A percentile compares a stretch with the other conserved stretches of the same genome.
These are phyloP conservation scores for Toxicodendron radicans DNA, from an alignment of 345 rosid species.

Conservation along the genomic window DNA sequence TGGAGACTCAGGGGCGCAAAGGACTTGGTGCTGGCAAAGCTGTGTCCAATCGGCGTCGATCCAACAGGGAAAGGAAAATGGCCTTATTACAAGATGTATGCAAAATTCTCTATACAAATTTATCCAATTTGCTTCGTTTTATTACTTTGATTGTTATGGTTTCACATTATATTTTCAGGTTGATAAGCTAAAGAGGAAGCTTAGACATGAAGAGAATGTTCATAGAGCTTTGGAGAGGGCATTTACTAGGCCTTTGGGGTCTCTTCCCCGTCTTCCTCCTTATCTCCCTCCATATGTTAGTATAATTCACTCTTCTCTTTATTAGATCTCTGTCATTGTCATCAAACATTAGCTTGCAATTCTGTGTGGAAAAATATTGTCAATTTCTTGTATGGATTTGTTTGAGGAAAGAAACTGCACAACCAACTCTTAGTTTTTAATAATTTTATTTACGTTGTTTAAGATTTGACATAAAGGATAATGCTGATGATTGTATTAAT, in stretches of 20 bases:
- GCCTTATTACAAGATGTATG: conserved; percentile 88
- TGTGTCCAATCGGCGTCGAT: conserved; percentile 51
- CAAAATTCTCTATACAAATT: not conserved
- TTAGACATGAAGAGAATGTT: conserved; percentile 94
- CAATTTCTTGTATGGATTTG: not conserved
- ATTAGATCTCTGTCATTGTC: conserved; percentile 1
- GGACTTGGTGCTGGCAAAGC: conserved; percentile 41
- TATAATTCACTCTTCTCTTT: conserved; percentile 15
- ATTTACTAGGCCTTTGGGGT: too few species aligned
- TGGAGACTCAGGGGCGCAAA: conserved; percentile 53
- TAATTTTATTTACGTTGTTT: conserved; percentile 1
- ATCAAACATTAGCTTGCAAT: conserved; percentile 5
- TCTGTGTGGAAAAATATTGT: not conserved
- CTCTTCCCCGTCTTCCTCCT: too few species aligned
- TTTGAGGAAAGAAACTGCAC: not conserved
- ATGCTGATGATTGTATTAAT: conserved; percentile 18
- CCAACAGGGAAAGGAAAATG: conserved; percentile 71
- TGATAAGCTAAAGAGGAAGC: conserved; percentile 91
- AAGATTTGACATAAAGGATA: conserved; percentile 11
- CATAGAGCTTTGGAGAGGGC: too few species aligned
- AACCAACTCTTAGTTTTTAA: not conserved
- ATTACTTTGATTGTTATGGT: too few species aligned
- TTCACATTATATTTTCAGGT: conserved; percentile 48
- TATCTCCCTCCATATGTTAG: too few species aligned
- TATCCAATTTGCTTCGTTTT: conserved; percentile 9